Percentiles rank a stretch among this genome's conserved stretches.
These are phyloP conservation scores for Erodium moschatum DNA, from an alignment of 441 rosid species.

Conservation along the genomic window DNA sequence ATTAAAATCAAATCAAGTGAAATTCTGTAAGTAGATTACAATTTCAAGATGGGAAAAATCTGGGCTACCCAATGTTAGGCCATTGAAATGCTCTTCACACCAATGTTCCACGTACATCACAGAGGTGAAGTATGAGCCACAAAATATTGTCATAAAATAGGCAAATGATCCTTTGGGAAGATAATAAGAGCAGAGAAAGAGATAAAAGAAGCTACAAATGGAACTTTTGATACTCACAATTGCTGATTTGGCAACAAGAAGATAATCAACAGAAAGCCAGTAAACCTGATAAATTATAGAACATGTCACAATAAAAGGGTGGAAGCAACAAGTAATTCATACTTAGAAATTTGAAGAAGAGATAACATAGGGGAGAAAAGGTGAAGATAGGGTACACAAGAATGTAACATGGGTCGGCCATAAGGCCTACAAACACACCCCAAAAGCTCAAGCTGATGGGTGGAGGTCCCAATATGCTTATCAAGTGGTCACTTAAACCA, in stretches of 20 bases:
- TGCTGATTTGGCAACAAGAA: constrained; percentile 74
- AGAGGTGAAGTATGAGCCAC: constrained; percentile 83
- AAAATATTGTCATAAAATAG: constrained; percentile 24
- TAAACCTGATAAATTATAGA: constrained; percentile 53
- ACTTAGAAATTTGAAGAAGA: neutral
- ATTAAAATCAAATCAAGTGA: constrained; percentile 1
- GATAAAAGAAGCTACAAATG: neutral
- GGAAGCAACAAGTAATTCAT: constrained; percentile 7
- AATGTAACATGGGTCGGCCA: neutral
- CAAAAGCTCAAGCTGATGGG: neutral
- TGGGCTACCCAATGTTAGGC: constrained; percentile 73
- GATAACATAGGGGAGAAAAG: neutral
- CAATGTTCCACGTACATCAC: constrained; percentile 88
- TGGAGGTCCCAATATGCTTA: neutral
- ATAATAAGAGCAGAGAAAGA: constrained; percentile 8
- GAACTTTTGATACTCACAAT: constrained; percentile 46
- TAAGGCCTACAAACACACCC: neutral
- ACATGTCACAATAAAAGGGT: constrained; percentile 12
- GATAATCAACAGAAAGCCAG: constrained; percentile 88
- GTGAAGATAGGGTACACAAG: neutral
- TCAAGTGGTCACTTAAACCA: no score
- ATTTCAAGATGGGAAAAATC: constrained; percentile 78
- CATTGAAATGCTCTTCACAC: constrained; percentile 82
- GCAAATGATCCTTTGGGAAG: neutral
- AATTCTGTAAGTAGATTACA: constrained; percentile 37